Conservation (phyloP, 2,329 filamentous ascomycete species). For the Zasmidium cellare region DNA sequence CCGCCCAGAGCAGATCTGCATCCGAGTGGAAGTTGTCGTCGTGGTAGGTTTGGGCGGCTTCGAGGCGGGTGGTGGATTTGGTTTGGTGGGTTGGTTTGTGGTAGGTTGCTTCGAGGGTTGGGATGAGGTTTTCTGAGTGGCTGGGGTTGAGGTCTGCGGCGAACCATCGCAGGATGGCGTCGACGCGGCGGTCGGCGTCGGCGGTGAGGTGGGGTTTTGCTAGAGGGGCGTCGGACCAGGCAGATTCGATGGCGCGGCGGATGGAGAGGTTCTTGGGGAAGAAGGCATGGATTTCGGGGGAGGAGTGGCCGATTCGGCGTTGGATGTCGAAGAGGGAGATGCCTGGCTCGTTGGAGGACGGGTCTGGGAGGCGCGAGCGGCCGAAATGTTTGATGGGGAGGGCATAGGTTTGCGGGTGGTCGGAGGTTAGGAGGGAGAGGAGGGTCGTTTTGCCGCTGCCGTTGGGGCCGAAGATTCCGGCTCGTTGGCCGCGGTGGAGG, state of each 20-base stretch:
- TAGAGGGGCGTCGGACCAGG: conserved; percentile 87
- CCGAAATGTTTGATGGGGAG: conserved; percentile 86
- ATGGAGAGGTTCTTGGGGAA: conserved; percentile 79
- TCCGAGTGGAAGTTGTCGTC: conserved; percentile 22
- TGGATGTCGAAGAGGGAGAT: conserved; percentile 94
- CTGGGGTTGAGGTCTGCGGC: conserved; percentile 71
- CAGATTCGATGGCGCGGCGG: conserved; percentile 74
- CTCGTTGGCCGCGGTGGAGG: conserved; percentile 78
- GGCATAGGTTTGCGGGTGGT: conserved; percentile 92
- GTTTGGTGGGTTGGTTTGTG: too few species aligned
- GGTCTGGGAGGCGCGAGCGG: conserved; percentile 69
- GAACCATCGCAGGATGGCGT: conserved; percentile 75
- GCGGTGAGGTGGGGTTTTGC: conserved; percentile 65
- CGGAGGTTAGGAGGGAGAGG: conserved; percentile 87
- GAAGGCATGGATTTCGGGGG: conserved; percentile 89
- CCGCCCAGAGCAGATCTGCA: conserved; percentile 61
- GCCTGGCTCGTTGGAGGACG: conserved; percentile 68
- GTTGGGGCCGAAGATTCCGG: conserved; percentile 92
- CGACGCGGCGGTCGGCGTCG: conserved; percentile 60
- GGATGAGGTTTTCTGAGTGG: conserved; percentile 13
- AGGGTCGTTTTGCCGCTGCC: conserved; percentile 95
- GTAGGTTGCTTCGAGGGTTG: not conserved
- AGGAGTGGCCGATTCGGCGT: conserved; percentile 84
- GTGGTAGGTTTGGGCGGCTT: too few species aligned
- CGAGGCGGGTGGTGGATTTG: too few species aligned